Conservation (phyloP, 169 alveolate genomes). For the Plasmodium billcollinsi region DNA sequence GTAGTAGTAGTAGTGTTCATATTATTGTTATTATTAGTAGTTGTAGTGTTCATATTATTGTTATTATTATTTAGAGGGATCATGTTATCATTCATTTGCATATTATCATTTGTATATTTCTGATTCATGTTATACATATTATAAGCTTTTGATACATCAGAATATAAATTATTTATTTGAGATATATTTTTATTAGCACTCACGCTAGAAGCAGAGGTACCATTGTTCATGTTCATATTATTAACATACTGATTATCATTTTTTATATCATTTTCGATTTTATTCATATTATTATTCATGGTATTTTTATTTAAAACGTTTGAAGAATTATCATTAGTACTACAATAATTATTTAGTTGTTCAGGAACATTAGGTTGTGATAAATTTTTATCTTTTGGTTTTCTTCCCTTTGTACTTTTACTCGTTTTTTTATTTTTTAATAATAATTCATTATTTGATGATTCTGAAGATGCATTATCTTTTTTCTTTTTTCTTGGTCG, state of each 20-base stretch:
- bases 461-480: slow-evolving; percentile 15
- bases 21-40: background rate
- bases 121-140: background rate
- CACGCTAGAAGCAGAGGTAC: background rate
- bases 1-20: background rate
- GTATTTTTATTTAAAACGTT: slow-evolving; percentile 1
- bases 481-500: slow-evolving; percentile 35
- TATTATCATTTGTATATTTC: background rate
- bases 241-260: background rate
- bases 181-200: background rate
- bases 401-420: background rate
- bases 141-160: background rate
- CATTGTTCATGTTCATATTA: background rate
- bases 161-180: background rate
- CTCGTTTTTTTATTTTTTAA: background rate
- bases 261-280: background rate
- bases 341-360: background rate
- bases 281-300: background rate
- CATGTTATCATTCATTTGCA: background rate
- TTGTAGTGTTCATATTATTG: background rate
- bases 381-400: slow-evolving; percentile 16
- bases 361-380: background rate
- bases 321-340: background rate
- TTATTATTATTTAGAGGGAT: background rate
- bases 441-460: slow-evolving; percentile 23